Evolutionary conservation across 2,329 filamentous ascomycete genomes (phyloP), one percentile per base, ranked within the genome.

Genomic region (Sclerotinia spermophila): DNA sequence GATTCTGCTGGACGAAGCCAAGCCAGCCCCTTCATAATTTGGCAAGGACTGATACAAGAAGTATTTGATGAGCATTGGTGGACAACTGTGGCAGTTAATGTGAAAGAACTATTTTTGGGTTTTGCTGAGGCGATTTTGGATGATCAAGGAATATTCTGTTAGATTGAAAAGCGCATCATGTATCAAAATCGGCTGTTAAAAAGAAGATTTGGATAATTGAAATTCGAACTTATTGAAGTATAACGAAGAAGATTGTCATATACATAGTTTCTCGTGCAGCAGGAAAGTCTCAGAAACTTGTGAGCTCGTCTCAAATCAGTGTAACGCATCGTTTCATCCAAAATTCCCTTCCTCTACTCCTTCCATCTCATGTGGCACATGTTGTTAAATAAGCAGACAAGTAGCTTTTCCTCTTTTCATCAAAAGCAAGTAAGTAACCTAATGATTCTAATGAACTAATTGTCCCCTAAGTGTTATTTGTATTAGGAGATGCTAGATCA

Each of bases 391-490:
- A 15, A 11, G 13, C 3, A 27, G 48, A 27, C 5, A 7, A 27
- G 3, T 27, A 0, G 7, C 2, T 2, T 27, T 3, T 1, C n/a
- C n/a, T 51, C 1, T 8, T 1, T 27, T 17, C 8, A 27, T 7
- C n/a, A 17, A 51, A 27, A 2, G 17, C 5, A n/a, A n/a, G n/a
- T n/a, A n/a, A n/a, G n/a, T n/a, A n/a, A n/a, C n/a, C n/a, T n/a
- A n/a, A n/a, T n/a, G n/a, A n/a, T n/a, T n/a, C n/a, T n/a, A n/a
- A n/a, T n/a, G n/a, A n/a, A n/a, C n/a, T n/a, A n/a, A n/a, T n/a
- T n/a, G n/a, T n/a, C n/a, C n/a, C n/a, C n/a, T n/a, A n/a, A n/a
- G n/a, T n/a, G n/a, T n/a, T n/a, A n/a, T n/a, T n/a, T n/a, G n/a
- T n/a, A n/a, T n/a, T n/a, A n/a, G n/a, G n/a, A n/a, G n/a, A n/a